Evolutionary conservation across 805 yeast species (phyloP), one percentile per base, ranked within the genome.

Genomic region (Yarrowia sp.): DNA sequence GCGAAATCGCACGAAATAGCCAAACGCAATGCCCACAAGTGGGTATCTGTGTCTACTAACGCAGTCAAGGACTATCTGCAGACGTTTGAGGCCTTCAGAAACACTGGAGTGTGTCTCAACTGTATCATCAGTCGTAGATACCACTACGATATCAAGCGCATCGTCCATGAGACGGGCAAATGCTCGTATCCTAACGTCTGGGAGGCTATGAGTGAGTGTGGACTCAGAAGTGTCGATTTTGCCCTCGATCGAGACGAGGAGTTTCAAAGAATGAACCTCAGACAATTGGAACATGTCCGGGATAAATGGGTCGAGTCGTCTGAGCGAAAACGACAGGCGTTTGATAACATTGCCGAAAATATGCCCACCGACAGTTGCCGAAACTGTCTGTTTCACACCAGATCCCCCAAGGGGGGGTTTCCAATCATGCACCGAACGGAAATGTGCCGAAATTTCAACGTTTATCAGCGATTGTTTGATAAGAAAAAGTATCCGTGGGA

Each of bases 1-100:
- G 10, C 41, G 14, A 33, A 48, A 11, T 51, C 60, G 6, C 60
- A 51, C n/a, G 60, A 51, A 11, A 51, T 51, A 6, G 60, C 44
- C 22, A 51, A 51, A 15, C 14, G 60, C 15, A 51, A 38, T 44
- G 43, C 60, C 9, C 28, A 51, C 17, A 36, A 38, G 13, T 51
- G 60, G 60, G 17, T 51, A 8, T 5, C 6, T 15, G 42, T 17
- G 33, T 50, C 57, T 2, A 36, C 60, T 14, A 5, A n/a, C 22
- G 35, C 36, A 9, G 36, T 38, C 8, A 11, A 4, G 28, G 44
- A 22, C n/a, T 38, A 51, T 13, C 44, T 51, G 22, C 13, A 11
- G 22, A 15, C 44, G 7, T 51, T 51, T 38, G 60, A 51, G 43
- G 9, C 7, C 35, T 5, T 51, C 8, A 43, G 44, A 8, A 17